phyloP scores from a whole-genome alignment of 139 green algal genomes.

The Pycnococcus provasolii region DNA sequence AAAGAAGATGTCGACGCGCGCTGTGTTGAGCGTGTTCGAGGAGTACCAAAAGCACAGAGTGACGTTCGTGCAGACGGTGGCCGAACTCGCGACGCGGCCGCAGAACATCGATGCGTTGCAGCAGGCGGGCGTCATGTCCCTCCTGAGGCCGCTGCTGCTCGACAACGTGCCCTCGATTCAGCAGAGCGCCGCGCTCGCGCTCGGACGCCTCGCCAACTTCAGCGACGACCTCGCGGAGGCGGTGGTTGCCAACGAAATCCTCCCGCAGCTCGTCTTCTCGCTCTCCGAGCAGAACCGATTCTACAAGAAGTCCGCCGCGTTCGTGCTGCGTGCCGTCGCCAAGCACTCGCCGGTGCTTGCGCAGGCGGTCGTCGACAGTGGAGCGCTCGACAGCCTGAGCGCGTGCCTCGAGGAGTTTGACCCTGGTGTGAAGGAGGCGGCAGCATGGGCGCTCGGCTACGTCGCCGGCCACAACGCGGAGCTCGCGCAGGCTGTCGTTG shows the following conservation, averaged over 20 bases:
- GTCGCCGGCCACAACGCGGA: slow-evolving; percentile 70
- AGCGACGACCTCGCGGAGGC: slow-evolving; percentile 72
- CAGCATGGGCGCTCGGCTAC: slow-evolving; percentile 70
- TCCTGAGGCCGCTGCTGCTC: slow-evolving; percentile 66
- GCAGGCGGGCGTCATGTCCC: slow-evolving; percentile 62
- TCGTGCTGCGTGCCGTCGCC: slow-evolving; percentile 67
- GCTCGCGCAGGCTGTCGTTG: slow-evolving; percentile 61
- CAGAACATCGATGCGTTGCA: slow-evolving; percentile 77
- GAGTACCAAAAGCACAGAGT: slow-evolving; percentile 70
- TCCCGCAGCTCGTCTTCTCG: slow-evolving; percentile 73
- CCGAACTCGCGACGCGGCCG: slow-evolving; percentile 67
- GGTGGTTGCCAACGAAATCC: slow-evolving; percentile 72
- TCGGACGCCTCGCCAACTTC: slow-evolving; percentile 69
- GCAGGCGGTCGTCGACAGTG: slow-evolving; percentile 62
- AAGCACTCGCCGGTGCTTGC: slow-evolving; percentile 70
- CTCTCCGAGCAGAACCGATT: slow-evolving; percentile 67
- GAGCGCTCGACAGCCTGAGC: slow-evolving; percentile 60
- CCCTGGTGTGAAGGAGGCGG: slow-evolving; percentile 70
- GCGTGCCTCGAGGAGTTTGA: slow-evolving; percentile 83
- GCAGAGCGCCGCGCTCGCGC: slow-evolving; percentile 66
- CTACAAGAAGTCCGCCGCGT: slow-evolving; percentile 73
- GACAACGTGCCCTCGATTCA: slow-evolving; percentile 81
- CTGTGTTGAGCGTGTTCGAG: slow-evolving; percentile 69
- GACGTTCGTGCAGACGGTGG: slow-evolving; percentile 65
- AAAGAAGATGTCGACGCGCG: slow-evolving; percentile 46